Percentiles rank a stretch among this genome's conserved stretches.
Evolutionary conservation across 202 grass and related monocot genomes (phyloP).

Genomic region (Schoenoplectus triqueter): DNA sequence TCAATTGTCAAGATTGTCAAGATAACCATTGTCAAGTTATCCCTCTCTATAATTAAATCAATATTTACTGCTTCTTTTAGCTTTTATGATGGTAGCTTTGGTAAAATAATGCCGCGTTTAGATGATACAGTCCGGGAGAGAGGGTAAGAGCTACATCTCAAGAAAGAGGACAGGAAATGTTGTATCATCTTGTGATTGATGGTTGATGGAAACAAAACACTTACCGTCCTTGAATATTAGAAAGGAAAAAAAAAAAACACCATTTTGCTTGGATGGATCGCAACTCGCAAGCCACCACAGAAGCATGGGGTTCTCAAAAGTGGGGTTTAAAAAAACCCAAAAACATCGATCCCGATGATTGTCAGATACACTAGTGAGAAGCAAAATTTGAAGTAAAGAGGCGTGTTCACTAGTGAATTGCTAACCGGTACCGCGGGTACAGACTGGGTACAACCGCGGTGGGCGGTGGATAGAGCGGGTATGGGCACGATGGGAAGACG

Average conservation of each 20-base stretch:
- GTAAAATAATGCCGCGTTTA: neutral
- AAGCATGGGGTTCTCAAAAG: slow-evolving; percentile 30
- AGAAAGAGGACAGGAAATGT: neutral
- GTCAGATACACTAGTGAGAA: neutral
- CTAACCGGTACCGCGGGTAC: too few relatives aligned
- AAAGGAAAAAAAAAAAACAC: slow-evolving; percentile 24
- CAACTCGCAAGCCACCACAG: slow-evolving; percentile 38
- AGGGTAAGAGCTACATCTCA: slow-evolving; percentile 1
- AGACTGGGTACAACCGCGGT: too few relatives aligned
- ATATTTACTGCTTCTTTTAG: neutral
- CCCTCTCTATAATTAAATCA: neutral
- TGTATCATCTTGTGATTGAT: slow-evolving; percentile 36
- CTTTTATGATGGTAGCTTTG: neutral
- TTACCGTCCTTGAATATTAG: slow-evolving; percentile 61
- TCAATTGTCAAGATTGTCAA: too few relatives aligned
- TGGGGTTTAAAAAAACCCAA: slow-evolving; percentile 1
- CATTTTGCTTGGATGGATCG: slow-evolving; percentile 66
- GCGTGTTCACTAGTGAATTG: too few relatives aligned
- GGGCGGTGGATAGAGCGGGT: too few relatives aligned
- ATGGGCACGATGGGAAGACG: too few relatives aligned
- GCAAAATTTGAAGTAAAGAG: neutral
- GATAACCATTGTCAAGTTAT: too few relatives aligned
- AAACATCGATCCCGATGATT: neutral
- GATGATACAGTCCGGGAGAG: neutral
- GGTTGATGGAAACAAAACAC: slow-evolving; percentile 80